A percentile compares a stretch with the other conserved stretches of the same genome.
phyloP scores from a whole-genome alignment of 768 basidiomycete genomes.

The Tricholoma matsutake region DNA sequence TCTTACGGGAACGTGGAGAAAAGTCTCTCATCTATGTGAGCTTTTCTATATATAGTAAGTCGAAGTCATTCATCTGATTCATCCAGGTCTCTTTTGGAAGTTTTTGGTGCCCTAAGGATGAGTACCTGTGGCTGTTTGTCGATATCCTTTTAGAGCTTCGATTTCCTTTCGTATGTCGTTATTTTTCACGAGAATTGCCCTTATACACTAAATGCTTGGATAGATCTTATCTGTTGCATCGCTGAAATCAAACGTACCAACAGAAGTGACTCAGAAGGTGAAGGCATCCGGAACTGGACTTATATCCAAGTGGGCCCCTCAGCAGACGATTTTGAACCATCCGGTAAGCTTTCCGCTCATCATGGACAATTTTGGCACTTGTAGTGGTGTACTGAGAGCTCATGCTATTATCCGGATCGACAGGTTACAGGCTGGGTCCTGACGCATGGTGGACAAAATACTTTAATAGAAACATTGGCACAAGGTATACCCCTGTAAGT shows the following conservation, averaged over 20 bases:
- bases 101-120: conserved; percentile 12
- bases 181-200: conserved; percentile 11
- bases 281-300: conserved; percentile 13
- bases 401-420: too few relatives aligned
- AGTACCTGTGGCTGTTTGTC: background rate
- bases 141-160: conserved; percentile 11
- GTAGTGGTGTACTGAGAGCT: background rate
- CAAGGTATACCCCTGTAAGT: conserved; percentile 19
- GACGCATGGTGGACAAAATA: conserved; percentile 19
- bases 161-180: conserved; percentile 12
- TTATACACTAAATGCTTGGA: too few relatives aligned
- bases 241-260: conserved; percentile 6
- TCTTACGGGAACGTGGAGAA: conserved; percentile 9
- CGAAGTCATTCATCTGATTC: background rate
- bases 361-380: background rate
- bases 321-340: conserved; percentile 22
- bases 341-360: background rate
- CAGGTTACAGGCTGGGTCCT: conserved; percentile 24
- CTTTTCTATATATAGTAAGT: background rate
- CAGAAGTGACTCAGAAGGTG: conserved; percentile 10
- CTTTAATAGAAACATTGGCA: conserved; percentile 19
- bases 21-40: conserved; percentile 20
- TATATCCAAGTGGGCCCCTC: conserved; percentile 18
- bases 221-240: conserved; percentile 18
- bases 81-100: conserved; percentile 13